Conservation (phyloP, 129 eudicot genomes). For the Calendula officinalis region DNA sequence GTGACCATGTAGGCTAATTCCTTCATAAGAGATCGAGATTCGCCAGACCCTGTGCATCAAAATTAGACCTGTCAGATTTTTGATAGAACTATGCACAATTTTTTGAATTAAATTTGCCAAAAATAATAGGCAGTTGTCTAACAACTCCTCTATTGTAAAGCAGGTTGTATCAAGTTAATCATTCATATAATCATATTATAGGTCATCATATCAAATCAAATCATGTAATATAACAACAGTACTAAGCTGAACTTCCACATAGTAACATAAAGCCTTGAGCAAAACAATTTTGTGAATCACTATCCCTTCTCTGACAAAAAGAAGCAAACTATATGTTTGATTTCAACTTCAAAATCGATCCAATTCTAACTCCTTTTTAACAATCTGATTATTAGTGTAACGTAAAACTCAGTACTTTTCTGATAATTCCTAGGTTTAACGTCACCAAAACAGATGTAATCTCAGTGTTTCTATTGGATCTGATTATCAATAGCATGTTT, state of each 20-base stretch:
- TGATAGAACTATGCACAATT: slow-evolving; percentile 1
- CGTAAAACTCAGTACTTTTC: background rate
- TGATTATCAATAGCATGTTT: background rate
- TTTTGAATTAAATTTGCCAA: slow-evolving; percentile 4
- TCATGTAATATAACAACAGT: background rate
- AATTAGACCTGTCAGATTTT: slow-evolving; percentile 25
- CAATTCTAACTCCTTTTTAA: slow-evolving; percentile 12
- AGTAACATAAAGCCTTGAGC: background rate
- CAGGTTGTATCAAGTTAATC: slow-evolving; percentile 17
- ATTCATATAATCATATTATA: background rate
- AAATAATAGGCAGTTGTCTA: background rate
- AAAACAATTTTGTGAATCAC: slow-evolving; percentile 4
- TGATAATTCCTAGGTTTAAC: background rate
- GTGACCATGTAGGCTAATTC: slow-evolving; percentile 49
- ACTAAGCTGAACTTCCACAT: slow-evolving; percentile 6
- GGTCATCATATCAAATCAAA: background rate
- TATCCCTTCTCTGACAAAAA: background rate
- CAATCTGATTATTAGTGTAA: background rate
- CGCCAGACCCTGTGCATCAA: slow-evolving; percentile 82
- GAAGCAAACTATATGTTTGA: background rate
- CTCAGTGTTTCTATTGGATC: background rate
- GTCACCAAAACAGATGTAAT: background rate
- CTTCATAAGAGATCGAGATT: slow-evolving; percentile 79
- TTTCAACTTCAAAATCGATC: slow-evolving; percentile 14
- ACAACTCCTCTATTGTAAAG: slow-evolving; percentile 6